These are phyloP conservation scores for Penicillium frequentans DNA, from an alignment of 2,329 filamentous ascomycete species.

Conservation along the genomic window DNA sequence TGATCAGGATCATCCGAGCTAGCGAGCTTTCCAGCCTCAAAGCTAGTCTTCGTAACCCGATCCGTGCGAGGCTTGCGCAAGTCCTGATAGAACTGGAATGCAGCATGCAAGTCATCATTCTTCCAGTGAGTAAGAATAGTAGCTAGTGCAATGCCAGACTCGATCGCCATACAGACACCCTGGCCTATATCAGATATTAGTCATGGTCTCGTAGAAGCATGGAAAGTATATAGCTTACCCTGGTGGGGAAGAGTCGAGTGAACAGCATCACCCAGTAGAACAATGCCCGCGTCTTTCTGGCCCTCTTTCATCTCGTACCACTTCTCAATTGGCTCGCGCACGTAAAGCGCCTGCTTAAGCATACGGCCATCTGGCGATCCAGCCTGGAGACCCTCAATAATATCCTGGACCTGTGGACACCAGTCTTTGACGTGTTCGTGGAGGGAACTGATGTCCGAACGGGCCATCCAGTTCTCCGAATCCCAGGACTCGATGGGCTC, in stretches of 20 bases:
- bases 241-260: constrained; percentile 38
- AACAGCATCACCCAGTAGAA: constrained; percentile 34
- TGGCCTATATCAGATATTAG: constrained; percentile 22
- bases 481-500: constrained; percentile 37
- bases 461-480: constrained; percentile 37
- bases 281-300: constrained; percentile 25
- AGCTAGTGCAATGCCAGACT: constrained; percentile 34
- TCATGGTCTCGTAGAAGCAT: neutral
- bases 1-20: constrained; percentile 34
- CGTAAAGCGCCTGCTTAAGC: constrained; percentile 36
- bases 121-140: constrained; percentile 33
- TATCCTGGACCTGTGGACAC: constrained; percentile 32
- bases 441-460: constrained; percentile 30
- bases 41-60: constrained; percentile 34
- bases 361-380: constrained; percentile 30
- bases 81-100: constrained; percentile 38
- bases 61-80: constrained; percentile 39
- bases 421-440: constrained; percentile 36
- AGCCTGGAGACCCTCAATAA: constrained; percentile 31
- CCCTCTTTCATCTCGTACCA: constrained; percentile 32
- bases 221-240: constrained; percentile 13
- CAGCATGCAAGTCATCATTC: constrained; percentile 24
- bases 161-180: constrained; percentile 36
- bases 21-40: constrained; percentile 36
- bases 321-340: constrained; percentile 33